A percentile compares a stretch with the other conserved stretches of the same genome.
phyloP scores from a whole-genome alignment of 1,284 basidiomycete genomes.

The Agaricales sp. region DNA sequence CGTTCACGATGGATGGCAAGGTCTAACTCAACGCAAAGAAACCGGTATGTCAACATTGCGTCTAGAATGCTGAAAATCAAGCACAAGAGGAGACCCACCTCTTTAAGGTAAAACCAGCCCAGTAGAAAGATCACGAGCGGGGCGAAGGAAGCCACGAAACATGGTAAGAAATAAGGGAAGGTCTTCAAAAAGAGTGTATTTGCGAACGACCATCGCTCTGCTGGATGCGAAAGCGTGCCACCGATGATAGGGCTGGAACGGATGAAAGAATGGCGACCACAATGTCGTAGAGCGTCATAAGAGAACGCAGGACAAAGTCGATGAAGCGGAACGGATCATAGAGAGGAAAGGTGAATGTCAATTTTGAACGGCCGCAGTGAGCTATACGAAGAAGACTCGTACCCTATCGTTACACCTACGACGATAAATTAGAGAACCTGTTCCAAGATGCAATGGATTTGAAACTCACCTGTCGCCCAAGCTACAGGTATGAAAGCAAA shows the following conservation, averaged over 20 bases:
- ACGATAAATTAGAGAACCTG: too few species aligned
- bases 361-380: too few species aligned
- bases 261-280: neutral
- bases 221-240: constrained; percentile 33
- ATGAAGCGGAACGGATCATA: too few species aligned
- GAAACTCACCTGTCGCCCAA: constrained; percentile 19
- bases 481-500: constrained; percentile 35
- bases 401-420: constrained; percentile 33
- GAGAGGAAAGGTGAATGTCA: too few species aligned
- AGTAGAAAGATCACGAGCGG: constrained; percentile 16
- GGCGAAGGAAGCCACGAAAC: constrained; percentile 28
- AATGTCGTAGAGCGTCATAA: neutral
- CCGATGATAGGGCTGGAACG: constrained; percentile 31
- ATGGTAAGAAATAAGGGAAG: constrained; percentile 51
- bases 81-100: constrained; percentile 16
- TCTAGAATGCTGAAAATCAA: too few species aligned
- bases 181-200: constrained; percentile 27
- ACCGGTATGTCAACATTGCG: too few species aligned
- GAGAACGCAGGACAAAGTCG: too few species aligned
- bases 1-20: constrained; percentile 8
- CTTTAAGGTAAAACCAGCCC: constrained; percentile 19
- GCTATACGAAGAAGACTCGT: too few species aligned
- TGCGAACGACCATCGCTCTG: constrained; percentile 29
- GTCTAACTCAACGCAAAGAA: constrained; percentile 10
- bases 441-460: neutral